Base-by-base conservation (phyloP, 2,329 filamentous ascomycete genomes). In the Colletotrichum spaethianum region DNA sequence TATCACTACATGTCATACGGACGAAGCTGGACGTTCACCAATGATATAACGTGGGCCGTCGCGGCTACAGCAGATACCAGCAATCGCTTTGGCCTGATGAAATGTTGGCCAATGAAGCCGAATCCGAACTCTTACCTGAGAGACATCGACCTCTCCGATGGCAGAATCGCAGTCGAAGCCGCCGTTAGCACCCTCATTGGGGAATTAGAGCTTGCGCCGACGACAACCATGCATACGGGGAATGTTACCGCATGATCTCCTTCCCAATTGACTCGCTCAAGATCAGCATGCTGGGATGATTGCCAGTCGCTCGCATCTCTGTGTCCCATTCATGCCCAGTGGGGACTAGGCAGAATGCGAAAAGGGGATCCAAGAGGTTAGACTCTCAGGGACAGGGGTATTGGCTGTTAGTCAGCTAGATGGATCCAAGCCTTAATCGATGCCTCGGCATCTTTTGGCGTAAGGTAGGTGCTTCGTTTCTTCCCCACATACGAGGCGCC, bases 381-480 rank as follows among this genome's bases (percentile, higher is more conserved):
- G 18, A 23, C 18, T 31, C 14, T 23, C 56, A 28, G n/a, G 63
- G 46, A 48, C 67, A 70, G 61, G 67, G 67, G 28, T 40, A 9
- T 18, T 44, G 7, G 31, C 6, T 31, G 20, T 63, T 68, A 52
- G 63, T 67, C 50, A 71, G 56, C 46, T 23, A 42, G 26, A 14
- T 50, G 18, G 20, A 44, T 52, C 6, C 23, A 16, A 40, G 36
- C 38, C 1, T 52, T 18, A n/a, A 70, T 50, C 33, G 67, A 70
- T 67, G 68, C 68, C 68, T 71, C 63, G 68, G 68, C 42, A 68
- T 56, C 12, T 63, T 68, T 48, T 31, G 28, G 28, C 44, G 60
- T 38, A 63, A 20, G n/a, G n/a, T n/a, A n/a, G n/a, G n/a, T n/a
- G n/a, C n/a, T n/a, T n/a, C n/a, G n/a, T n/a, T n/a, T n/a, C n/a